Conservation (phyloP, 1,284 basidiomycete species). For the Xerocomus alliaceus region DNA sequence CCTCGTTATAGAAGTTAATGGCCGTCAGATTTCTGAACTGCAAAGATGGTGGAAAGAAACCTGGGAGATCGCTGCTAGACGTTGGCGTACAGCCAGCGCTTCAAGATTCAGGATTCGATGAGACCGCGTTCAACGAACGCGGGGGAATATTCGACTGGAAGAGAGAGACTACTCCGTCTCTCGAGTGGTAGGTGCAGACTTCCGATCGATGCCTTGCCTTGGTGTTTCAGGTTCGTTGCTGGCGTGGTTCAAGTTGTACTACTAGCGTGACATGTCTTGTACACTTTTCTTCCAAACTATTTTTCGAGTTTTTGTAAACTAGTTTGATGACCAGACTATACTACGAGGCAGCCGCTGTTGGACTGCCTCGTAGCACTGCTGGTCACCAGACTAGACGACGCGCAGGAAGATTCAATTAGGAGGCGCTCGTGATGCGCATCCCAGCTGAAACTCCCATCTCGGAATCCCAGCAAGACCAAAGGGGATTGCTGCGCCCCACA, state of each 20-base stretch:
- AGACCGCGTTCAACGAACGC: background rate
- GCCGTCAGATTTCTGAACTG: constrained; percentile 6
- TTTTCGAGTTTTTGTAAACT: background rate
- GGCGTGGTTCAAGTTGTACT: background rate
- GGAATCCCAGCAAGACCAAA: no score
- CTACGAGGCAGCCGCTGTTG: background rate
- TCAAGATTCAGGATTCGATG: constrained; percentile 8
- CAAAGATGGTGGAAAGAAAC: constrained; percentile 5
- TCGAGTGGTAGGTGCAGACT: constrained; percentile 4
- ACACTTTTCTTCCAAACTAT: background rate
- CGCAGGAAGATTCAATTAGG: no score
- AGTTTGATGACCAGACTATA: background rate
- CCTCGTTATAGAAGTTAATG: background rate
- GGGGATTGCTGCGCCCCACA: background rate
- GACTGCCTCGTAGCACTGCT: background rate
- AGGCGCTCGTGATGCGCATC: no score
- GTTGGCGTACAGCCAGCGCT: constrained; percentile 7
- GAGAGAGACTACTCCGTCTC: background rate
- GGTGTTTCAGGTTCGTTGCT: background rate
- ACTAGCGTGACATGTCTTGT: background rate
- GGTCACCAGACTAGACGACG: background rate
- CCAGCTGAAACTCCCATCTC: no score
- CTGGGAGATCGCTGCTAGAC: constrained; percentile 2
- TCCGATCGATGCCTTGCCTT: background rate
- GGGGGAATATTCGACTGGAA: constrained; percentile 15